phyloP scores from a whole-genome alignment of 805 yeast species.

The Saturnispora dispora region DNA sequence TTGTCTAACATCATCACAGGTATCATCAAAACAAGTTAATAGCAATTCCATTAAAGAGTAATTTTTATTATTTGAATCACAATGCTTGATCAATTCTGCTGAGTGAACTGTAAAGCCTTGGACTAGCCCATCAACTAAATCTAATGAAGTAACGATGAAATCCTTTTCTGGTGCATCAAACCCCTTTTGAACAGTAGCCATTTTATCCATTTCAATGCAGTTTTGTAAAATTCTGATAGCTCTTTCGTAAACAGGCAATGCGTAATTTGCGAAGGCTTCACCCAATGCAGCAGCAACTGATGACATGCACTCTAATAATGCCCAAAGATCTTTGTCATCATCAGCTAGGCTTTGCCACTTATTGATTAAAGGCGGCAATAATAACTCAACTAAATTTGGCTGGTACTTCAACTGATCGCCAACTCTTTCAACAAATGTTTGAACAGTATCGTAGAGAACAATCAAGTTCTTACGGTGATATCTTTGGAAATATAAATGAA shows the following conservation, averaged over 20 bases:
- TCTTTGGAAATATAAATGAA: constrained; percentile 60
- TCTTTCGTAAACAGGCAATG: constrained; percentile 75
- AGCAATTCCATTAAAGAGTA: constrained; percentile 49
- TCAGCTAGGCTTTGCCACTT: constrained; percentile 76
- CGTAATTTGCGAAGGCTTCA: constrained; percentile 78
- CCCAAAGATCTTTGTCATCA: constrained; percentile 81
- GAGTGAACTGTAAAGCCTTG: constrained; percentile 74
- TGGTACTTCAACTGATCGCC: constrained; percentile 47
- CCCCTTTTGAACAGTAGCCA: constrained; percentile 55
- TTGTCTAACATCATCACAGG: constrained; percentile 83
- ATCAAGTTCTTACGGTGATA: constrained; percentile 80
- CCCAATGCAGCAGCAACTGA: constrained; percentile 84
- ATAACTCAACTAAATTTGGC: constrained; percentile 45
- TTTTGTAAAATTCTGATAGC: constrained; percentile 60
- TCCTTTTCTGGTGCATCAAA: constrained; percentile 80
- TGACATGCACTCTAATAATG: constrained; percentile 86
- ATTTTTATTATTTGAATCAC: constrained; percentile 14
- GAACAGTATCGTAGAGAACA: constrained; percentile 81
- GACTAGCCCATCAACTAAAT: constrained; percentile 82
- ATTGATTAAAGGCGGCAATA: constrained; percentile 72
- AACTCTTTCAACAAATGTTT: constrained; percentile 74
- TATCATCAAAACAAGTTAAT: constrained; percentile 63
- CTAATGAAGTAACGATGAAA: constrained; percentile 80
- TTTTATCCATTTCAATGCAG: constrained; percentile 58
- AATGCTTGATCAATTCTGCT: constrained; percentile 39